Evolutionary conservation across 257 asterid genomes (phyloP).

Genomic region (Capsicum rhomboideum): DNA sequence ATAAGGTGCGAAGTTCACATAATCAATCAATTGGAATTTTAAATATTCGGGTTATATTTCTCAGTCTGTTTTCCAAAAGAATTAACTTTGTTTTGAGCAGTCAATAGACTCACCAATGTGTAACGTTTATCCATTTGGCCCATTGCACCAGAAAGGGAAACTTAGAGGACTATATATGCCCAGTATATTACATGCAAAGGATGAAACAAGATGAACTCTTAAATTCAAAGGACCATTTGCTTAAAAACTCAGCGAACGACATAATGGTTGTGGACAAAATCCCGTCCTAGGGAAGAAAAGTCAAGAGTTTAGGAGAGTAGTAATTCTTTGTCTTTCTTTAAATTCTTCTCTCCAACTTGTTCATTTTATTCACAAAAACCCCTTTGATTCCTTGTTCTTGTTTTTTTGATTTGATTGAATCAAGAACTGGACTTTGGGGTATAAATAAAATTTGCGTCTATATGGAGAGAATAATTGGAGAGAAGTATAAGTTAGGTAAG

Average conservation of each 20-base stretch:
- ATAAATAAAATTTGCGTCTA: neutral
- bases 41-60: too few relatives aligned
- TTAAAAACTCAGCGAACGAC: neutral
- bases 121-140: too few relatives aligned
- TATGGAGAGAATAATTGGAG: conserved; percentile 56
- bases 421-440: neutral
- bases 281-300: neutral
- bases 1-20: too few relatives aligned
- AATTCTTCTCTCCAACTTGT: neutral
- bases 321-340: neutral
- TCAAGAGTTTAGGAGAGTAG: neutral
- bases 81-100: too few relatives aligned
- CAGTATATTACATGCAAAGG: neutral
- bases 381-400: neutral
- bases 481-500: conserved; percentile 72
- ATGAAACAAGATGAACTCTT: neutral
- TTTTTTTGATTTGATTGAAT: neutral
- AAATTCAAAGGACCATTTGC: neutral
- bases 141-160: too few relatives aligned
- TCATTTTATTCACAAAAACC: too few relatives aligned
- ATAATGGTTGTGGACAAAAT: neutral
- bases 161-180: neutral
- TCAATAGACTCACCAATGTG: too few relatives aligned
- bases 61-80: too few relatives aligned
- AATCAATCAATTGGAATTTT: too few relatives aligned